Evolutionary conservation across 805 yeast genomes (phyloP).

Genomic region (Sungouiella thailandica): DNA sequence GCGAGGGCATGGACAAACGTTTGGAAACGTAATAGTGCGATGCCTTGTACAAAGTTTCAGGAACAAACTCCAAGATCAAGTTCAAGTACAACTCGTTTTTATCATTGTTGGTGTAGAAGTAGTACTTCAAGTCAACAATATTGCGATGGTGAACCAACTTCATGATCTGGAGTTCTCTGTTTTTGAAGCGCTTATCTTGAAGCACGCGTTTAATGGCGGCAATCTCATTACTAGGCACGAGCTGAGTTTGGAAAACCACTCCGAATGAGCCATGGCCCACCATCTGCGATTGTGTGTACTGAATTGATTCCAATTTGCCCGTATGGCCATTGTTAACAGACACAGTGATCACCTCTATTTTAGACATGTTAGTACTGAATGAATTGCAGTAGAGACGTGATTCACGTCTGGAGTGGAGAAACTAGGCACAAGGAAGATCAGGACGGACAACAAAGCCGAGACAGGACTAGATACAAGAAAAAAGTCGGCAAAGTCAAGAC

Average conservation of each 20-base stretch:
- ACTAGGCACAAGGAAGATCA: no score
- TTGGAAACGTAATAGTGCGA: conserved; percentile 75
- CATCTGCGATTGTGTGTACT: conserved; percentile 79
- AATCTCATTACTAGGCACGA: conserved; percentile 66
- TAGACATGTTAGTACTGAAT: conserved; percentile 39
- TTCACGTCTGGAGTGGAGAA: no score
- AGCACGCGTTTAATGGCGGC: conserved; percentile 96
- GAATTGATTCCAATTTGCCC: conserved; percentile 56
- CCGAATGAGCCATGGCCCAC: conserved; percentile 99
- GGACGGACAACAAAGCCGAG: no score
- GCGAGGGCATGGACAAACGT: conserved; percentile 75
- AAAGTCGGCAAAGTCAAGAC: no score
- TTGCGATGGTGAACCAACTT: conserved; percentile 80
- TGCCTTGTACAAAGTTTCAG: conserved; percentile 93
- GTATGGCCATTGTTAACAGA: conserved; percentile 69
- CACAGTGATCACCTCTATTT: conserved; percentile 50
- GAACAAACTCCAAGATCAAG: conserved; percentile 85
- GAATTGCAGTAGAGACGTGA: no score
- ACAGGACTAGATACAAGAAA: no score
- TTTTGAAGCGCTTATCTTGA: conserved; percentile 91
- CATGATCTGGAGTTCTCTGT: conserved; percentile 95
- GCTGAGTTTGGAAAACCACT: conserved; percentile 85
- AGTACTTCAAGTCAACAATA: conserved; percentile 82
- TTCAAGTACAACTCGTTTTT: conserved; percentile 80
- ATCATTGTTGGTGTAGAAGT: conserved; percentile 71